Conservation (phyloP, 345 rosid species). For the Capsella bursapastoris region DNA sequence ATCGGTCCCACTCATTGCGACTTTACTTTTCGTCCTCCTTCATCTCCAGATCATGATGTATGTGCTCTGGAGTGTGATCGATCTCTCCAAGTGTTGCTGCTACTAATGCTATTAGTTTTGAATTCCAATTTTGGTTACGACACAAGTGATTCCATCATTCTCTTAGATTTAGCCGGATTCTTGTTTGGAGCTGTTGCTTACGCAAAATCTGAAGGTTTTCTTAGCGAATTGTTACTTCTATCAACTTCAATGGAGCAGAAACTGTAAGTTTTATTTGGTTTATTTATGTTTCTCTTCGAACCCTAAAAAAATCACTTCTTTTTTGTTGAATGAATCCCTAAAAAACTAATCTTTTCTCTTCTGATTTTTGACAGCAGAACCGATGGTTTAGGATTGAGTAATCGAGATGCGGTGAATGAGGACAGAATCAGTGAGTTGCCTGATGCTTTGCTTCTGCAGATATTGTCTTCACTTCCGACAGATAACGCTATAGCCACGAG, state of each 20-base stretch:
- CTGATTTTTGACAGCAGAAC: slow-evolving; percentile 4
- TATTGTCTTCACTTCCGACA: slow-evolving; percentile 18
- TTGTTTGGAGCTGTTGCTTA: neutral
- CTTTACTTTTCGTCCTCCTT: neutral
- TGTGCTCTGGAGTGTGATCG: neutral
- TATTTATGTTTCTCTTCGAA: neutral
- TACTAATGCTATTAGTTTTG: neutral
- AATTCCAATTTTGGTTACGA: neutral
- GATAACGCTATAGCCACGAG: neutral
- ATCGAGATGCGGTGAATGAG: neutral
- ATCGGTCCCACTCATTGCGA: neutral
- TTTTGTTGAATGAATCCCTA: too few relatives aligned
- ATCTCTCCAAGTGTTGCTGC: neutral
- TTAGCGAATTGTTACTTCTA: neutral
- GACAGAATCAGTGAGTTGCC: slow-evolving; percentile 26
- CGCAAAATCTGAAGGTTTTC: neutral
- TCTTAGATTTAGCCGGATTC: neutral
- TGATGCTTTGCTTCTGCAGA: neutral
- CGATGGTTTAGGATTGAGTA: slow-evolving; percentile 1
- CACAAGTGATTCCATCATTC: neutral
- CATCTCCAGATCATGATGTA: neutral
- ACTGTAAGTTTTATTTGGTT: too few relatives aligned
- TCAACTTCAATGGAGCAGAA: too few relatives aligned
- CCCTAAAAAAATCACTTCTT: too few relatives aligned
- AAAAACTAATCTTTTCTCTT: neutral